A percentile compares a stretch with the other conserved stretches of the same genome.
Conservation (phyloP, 768 basidiomycete species). For the Pluteus cervinus region DNA sequence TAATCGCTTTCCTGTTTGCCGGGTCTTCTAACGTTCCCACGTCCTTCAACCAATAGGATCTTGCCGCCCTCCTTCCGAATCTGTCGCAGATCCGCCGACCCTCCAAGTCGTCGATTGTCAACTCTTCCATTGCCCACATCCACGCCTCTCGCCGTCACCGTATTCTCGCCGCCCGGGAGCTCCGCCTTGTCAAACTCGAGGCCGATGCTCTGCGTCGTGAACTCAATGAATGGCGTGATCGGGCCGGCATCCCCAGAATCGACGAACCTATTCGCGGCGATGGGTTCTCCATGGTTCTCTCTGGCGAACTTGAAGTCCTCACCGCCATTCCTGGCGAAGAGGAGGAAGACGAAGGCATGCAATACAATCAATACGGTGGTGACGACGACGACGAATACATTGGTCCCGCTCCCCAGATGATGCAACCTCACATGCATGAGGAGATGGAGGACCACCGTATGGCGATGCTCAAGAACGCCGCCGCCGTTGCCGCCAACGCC, state of each 20-base stretch:
- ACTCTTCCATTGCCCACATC: constrained; percentile 88
- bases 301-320: constrained; percentile 66
- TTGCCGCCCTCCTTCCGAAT: constrained; percentile 87
- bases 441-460: constrained; percentile 28
- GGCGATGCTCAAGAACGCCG: constrained; percentile 30
- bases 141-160: constrained; percentile 80
- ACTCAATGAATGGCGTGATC: constrained; percentile 89
- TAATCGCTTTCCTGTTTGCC: constrained; percentile 6
- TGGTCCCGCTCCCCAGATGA: constrained; percentile 6
- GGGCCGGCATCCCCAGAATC: constrained; percentile 61
- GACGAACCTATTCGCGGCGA: constrained; percentile 73
- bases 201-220: constrained; percentile 84
- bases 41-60: no score
- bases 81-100: constrained; percentile 89
- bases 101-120: constrained; percentile 95
- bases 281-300: constrained; percentile 64
- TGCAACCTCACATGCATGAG: constrained; percentile 12
- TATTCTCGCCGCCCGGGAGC: constrained; percentile 73
- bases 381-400: constrained; percentile 24
- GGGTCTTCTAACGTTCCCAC: not conserved
- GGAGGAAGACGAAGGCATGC: constrained; percentile 41
- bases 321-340: constrained; percentile 41
- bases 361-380: constrained; percentile 21
- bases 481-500: no score
- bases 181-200: constrained; percentile 75